A percentile compares a stretch with the other conserved stretches of the same genome.
Evolutionary conservation across 2,329 filamentous ascomycete genomes (phyloP).

Genomic region (Chrysoporthe puriensis): DNA sequence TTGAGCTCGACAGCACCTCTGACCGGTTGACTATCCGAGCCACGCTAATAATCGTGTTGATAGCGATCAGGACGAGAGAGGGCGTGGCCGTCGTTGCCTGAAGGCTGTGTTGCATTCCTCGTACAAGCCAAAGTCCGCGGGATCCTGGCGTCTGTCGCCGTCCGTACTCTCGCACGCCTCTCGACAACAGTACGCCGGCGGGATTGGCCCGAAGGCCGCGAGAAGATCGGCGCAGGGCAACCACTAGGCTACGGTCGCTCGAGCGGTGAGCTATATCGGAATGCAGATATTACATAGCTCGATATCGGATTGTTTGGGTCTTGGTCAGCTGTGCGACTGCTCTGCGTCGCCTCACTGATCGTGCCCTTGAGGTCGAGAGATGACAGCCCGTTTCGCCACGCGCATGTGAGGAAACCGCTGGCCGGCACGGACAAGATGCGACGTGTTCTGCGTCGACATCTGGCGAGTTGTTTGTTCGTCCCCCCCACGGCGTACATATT

Average conservation of each 20-base stretch:
- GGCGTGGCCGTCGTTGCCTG: constrained; percentile 14
- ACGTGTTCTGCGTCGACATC: not conserved
- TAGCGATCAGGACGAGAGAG: constrained; percentile 15
- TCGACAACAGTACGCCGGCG: not conserved
- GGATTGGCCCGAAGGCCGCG: not conserved
- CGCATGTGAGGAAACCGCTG: not conserved
- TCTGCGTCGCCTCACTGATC: not conserved
- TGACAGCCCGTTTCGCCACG: not conserved
- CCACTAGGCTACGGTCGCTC: not conserved
- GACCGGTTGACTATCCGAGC: constrained; percentile 1
- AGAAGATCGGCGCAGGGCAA: not conserved
- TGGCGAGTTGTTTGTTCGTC: not conserved
- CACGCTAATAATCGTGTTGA: constrained; percentile 11
- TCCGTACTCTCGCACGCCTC: not conserved
- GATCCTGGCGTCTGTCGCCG: not conserved
- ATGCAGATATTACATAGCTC: not conserved
- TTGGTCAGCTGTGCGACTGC: not conserved
- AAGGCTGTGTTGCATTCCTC: constrained; percentile 2
- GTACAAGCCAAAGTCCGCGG: not conserved
- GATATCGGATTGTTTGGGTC: not conserved
- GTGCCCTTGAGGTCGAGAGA: not conserved
- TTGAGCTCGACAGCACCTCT: constrained; percentile 2
- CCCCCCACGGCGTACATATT: not conserved
- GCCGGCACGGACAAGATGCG: not conserved
- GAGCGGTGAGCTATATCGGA: not conserved